Evolutionary conservation across 768 basidiomycete species (phyloP), one percentile per base, ranked within the genome.

Genomic region (Russula sp.): DNA sequence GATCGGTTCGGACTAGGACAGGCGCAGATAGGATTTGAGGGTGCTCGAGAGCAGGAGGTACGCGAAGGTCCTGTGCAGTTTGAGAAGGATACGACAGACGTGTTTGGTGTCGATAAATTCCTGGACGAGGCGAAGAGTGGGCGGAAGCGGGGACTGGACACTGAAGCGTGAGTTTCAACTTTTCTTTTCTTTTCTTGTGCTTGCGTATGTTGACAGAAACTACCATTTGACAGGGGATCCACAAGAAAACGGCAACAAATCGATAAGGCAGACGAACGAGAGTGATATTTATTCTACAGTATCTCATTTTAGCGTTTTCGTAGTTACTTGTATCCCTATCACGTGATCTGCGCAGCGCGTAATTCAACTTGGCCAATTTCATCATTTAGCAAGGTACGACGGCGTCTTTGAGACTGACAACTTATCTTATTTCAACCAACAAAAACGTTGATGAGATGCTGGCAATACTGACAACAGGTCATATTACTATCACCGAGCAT

Each of bases 51-150:
- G 22, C 90, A 90, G 73, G 94, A 94, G 73, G 81, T 89, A 30
- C 79, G 87, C 61, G 91, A 93, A 71, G 97, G 97, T 1, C 97
- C 97, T 26, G 97, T 99, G 48, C 94, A 98, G 72, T 99, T 99
- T 72, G 97, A 99, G 80, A 97, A 98, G 79, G 96, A 99, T 72
- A 86, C 89, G 1, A 83, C 86, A n/a, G 96, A 98, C 81, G 93
- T 98, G 22, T 98, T 98, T 72, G 96, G 96, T 67, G 80, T 98
- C 67, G 91, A 97, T 76, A 88, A 96, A 74, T 98, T 99, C 80
- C 82, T 98, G 80, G 93, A 98, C 73, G 92, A 94, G 75, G 97
- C 96, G 20, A 97, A 93, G 82, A 87, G 88, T 26, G 96, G 94
- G n/a, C 86, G 87, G 75, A 96, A 96, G 79, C 80, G 94, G 66